These are phyloP conservation scores for Aspergillus hiratsukae DNA, from an alignment of 2,329 filamentous ascomycete species.

Conservation along the genomic window DNA sequence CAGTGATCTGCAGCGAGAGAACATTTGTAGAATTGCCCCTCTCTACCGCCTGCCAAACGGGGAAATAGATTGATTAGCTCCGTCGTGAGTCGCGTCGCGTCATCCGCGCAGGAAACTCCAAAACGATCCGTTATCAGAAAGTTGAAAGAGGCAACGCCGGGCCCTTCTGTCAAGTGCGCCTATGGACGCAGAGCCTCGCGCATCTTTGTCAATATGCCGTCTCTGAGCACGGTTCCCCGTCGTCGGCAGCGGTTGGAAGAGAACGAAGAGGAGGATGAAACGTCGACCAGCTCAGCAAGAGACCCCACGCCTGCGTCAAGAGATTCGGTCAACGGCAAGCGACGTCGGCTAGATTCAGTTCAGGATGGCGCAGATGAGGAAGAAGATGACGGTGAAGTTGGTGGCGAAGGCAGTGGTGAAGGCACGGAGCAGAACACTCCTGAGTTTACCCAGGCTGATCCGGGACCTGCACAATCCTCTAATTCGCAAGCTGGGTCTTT, in stretches of 20 bases:
- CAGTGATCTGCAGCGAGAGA: constrained; percentile 1
- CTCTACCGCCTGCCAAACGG: constrained; percentile 22
- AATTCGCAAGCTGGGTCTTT: background rate
- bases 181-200: constrained; percentile 1
- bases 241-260: constrained; percentile 27
- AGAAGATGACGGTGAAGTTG: background rate
- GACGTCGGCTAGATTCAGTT: constrained; percentile 19
- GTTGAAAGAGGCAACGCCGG: background rate
- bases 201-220: constrained; percentile 23
- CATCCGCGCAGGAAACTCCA: constrained; percentile 12
- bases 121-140: background rate
- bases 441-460: background rate
- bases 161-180: constrained; percentile 5
- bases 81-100: constrained; percentile 24
- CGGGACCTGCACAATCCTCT: background rate
- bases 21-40: constrained; percentile 8
- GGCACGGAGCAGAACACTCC: background rate
- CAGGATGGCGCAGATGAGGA: constrained; percentile 2
- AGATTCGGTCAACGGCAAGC: constrained; percentile 28
- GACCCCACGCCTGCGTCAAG: constrained; percentile 20
- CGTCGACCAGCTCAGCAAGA: constrained; percentile 11
- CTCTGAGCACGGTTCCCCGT: constrained; percentile 19
- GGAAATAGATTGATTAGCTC: constrained; percentile 15
- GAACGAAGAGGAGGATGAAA: constrained; percentile 23
- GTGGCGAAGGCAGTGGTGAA: background rate